Percentiles rank a stretch among this genome's conserved stretches.
phyloP scores from a whole-genome alignment of 768 basidiomycete species.

The Hypholoma sublateritium region DNA sequence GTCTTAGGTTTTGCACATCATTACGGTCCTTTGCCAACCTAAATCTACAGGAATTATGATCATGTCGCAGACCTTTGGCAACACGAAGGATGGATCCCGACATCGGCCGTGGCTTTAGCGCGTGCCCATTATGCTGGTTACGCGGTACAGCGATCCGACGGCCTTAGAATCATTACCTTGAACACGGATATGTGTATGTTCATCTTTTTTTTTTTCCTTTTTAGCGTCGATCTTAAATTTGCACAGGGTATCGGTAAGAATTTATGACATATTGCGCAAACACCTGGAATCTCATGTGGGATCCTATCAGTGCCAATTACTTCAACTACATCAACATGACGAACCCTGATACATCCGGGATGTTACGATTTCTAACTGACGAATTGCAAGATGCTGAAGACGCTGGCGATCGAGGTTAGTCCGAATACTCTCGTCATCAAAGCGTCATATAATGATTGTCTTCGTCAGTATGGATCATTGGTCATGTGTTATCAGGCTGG shows the following conservation, averaged over 20 bases:
- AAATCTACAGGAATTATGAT: slow-evolving; percentile 65
- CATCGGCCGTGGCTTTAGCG: slow-evolving; percentile 53
- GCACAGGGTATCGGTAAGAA: slow-evolving; percentile 36
- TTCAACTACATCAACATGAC: slow-evolving; percentile 80
- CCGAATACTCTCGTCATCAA: slow-evolving; percentile 9
- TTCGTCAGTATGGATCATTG: slow-evolving; percentile 34
- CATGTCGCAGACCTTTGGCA: slow-evolving; percentile 72
- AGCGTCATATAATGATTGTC: slow-evolving; percentile 26
- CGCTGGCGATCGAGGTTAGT: slow-evolving; percentile 65
- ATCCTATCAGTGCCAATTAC: slow-evolving; percentile 51
- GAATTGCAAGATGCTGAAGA: slow-evolving; percentile 81
- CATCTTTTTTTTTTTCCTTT: background rate
- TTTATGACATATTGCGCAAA: background rate
- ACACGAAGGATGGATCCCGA: slow-evolving; percentile 67
- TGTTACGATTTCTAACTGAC: slow-evolving; percentile 76
- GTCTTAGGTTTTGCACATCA: background rate
- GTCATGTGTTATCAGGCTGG: slow-evolving; percentile 59
- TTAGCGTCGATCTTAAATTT: background rate
- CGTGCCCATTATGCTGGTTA: slow-evolving; percentile 72
- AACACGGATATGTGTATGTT: slow-evolving; percentile 76
- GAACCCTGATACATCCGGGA: slow-evolving; percentile 67
- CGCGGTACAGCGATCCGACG: slow-evolving; percentile 65
- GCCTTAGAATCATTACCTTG: slow-evolving; percentile 68
- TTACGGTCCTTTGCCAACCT: background rate
- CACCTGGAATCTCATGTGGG: background rate